Conservation (phyloP, 306 rosid species). For the Glycine latifolia region DNA sequence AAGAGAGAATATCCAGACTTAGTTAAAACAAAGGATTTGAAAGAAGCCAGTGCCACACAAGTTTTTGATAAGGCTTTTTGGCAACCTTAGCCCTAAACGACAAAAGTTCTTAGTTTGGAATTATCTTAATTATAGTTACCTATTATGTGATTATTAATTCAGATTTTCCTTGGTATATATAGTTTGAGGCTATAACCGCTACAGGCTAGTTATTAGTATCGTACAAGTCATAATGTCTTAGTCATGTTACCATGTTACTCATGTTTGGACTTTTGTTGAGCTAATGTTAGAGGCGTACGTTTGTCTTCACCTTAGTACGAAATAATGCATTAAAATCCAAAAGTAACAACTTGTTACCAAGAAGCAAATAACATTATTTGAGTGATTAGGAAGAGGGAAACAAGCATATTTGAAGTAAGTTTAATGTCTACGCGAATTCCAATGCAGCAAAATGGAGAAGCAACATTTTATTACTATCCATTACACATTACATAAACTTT, state of each 20-base stretch:
- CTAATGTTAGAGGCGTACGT: too few species aligned
- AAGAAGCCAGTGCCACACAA: conserved; percentile 38
- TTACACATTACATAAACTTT: neutral
- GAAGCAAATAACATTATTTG: neutral
- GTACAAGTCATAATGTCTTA: conserved; percentile 24
- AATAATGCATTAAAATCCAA: neutral
- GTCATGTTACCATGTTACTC: conserved; percentile 16
- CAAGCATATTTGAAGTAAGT: neutral
- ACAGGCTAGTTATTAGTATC: conserved; percentile 20
- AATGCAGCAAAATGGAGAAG: neutral
- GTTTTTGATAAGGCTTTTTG: conserved; percentile 38
- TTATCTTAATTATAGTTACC: conserved; percentile 39
- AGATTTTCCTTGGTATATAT: conserved; percentile 34
- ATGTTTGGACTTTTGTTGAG: conserved; percentile 30
- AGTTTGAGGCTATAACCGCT: conserved; percentile 23
- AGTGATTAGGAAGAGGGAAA: too few species aligned
- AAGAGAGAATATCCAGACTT: conserved; percentile 41
- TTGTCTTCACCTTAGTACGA: neutral
- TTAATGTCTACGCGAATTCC: neutral
- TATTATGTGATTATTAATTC: conserved; percentile 30
- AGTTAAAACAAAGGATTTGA: conserved; percentile 43
- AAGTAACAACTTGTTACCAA: neutral
- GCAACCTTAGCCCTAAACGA: conserved; percentile 49
- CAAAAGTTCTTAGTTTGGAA: conserved; percentile 55
- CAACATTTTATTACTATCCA: neutral